These are phyloP conservation scores for Areca catechu DNA, from an alignment of 176 grass and related monocot species.

Conservation along the genomic window DNA sequence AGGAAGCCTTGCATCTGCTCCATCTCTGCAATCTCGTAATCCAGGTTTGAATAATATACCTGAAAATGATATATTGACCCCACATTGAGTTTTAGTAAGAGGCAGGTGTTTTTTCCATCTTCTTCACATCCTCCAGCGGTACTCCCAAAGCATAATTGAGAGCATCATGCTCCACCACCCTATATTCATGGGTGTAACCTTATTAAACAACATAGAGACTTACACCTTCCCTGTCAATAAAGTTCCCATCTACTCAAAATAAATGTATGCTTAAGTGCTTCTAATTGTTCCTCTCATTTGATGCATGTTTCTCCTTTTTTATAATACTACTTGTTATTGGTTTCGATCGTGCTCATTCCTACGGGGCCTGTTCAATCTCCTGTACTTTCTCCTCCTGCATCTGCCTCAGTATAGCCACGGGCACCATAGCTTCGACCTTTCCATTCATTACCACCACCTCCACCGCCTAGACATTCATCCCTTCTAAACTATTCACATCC, in stretches of 20 bases:
- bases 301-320: slow-evolving; percentile 16
- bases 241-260: slow-evolving; percentile 19
- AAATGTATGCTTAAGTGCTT: slow-evolving; percentile 15
- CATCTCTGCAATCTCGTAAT: slow-evolving; percentile 23
- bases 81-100: slow-evolving; percentile 11
- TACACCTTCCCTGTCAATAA: not conserved
- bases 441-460: slow-evolving; percentile 39
- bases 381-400: slow-evolving; percentile 10
- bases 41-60: slow-evolving; percentile 35
- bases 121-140: slow-evolving; percentile 28
- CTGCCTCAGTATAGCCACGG: slow-evolving; percentile 26
- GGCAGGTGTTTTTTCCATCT: slow-evolving; percentile 25
- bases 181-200: slow-evolving; percentile 17
- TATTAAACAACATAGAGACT: not conserved
- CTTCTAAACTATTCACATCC: not conserved
- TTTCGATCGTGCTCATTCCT: not conserved
- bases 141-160: slow-evolving; percentile 19
- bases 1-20: slow-evolving; percentile 42
- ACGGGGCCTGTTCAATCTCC: slow-evolving; percentile 30
- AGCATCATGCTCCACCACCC: slow-evolving; percentile 17
- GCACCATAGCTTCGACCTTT: slow-evolving; percentile 33
- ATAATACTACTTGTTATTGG: not conserved
- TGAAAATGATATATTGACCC: not conserved
- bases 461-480: not conserved
- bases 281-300: not conserved